These are phyloP conservation scores for Amauroascus verrucosus DNA, from an alignment of 2,329 filamentous ascomycete species.

Conservation along the genomic window DNA sequence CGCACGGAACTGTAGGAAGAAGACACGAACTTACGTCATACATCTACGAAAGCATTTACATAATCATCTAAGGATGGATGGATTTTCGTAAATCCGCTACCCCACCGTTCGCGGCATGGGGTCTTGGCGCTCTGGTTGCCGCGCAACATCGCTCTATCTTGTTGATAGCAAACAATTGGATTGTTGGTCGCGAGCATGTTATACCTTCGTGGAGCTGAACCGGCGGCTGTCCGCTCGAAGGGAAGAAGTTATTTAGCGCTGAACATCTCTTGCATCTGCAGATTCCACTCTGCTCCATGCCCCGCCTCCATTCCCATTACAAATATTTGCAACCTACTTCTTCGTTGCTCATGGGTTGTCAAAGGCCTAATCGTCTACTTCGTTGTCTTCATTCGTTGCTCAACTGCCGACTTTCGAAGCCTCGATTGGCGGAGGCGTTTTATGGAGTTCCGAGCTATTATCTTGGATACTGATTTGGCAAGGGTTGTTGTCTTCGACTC, in stretches of 20 bases:
- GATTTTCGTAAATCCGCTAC: neutral
- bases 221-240: neutral
- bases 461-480: no score
- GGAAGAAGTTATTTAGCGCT: neutral
- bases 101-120: neutral
- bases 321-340: neutral
- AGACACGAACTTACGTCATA: neutral
- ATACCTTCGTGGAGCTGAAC: neutral
- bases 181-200: conserved; percentile 2
- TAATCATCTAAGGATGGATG: neutral
- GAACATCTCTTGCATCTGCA: neutral
- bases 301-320: neutral
- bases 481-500: no score
- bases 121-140: conserved; percentile 10
- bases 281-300: neutral
- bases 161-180: conserved; percentile 12
- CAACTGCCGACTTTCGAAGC: neutral
- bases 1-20: no score
- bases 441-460: neutral
- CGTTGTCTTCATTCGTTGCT: neutral
- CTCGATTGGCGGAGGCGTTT: neutral
- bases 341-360: neutral
- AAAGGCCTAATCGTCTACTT: neutral
- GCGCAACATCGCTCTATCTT: conserved; percentile 5
- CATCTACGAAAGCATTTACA: neutral